Evolutionary conservation across 2,329 filamentous ascomycete species (phyloP), one percentile per base, ranked within the genome.

Genomic region (Neopestalotiopsis rosae): DNA sequence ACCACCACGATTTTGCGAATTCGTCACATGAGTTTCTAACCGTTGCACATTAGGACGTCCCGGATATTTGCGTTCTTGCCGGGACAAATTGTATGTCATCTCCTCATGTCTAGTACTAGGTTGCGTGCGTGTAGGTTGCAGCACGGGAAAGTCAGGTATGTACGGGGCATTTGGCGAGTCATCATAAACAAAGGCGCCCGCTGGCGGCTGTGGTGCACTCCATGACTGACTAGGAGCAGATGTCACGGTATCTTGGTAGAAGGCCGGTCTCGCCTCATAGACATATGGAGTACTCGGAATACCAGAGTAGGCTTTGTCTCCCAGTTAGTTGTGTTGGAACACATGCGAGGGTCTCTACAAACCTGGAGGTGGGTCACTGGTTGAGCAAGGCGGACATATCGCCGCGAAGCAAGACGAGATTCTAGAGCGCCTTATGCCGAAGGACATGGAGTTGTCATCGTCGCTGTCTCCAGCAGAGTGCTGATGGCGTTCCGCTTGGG

Each of bases 11-110:
- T 38, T 38, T 13, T 52, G 58, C 30, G n/a, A 14, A 20, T 61
- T 38, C 30, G 34, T 74, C 45, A 72, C 70, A 38, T 73, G 72
- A 66, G 72, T 75, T n/a, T 61, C 67, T 24, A 72, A 69, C 34
- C 73, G 69, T 34, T 70, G 71, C 30, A 72, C 66, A 7, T 72
- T 72, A 17, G 73, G 65, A 30, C 72, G 74, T 40, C 66, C 69
- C 63, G 74, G 74, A 66, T 77, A 79, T 30, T 72, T 69, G 14
- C 74, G 71, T 28, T 71, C 69, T 20, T 78, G 59, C 20, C 75
- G 67, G 56, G 70, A 67, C 5, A 69, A 71, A 9, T 79, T 79
- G 69, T 84, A 85, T n/a, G 82, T 76, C 82, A 84, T 81, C 57
- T 74, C 76, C 67, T 85, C 82, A 62, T 76, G 72, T 42, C 75